Base-by-base conservation (phyloP, 1,284 basidiomycete genomes). In the Ceratobasidium sp. region DNA sequence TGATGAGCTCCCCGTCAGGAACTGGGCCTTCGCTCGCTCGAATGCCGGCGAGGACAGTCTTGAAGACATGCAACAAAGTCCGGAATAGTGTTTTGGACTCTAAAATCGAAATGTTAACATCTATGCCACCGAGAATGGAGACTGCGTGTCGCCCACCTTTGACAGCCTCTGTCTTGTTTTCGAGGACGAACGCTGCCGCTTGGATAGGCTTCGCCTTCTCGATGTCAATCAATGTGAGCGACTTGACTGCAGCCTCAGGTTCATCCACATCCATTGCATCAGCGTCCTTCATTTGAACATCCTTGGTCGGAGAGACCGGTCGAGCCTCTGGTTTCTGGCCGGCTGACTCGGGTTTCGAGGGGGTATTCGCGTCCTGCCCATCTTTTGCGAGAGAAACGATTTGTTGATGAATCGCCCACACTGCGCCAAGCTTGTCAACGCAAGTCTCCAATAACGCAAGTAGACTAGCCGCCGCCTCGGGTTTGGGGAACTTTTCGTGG, bases 51-150 rank as follows among this genome's bases (percentile, higher is more conserved):
- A 99, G 88, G 79, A 94, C 91, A 1, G 93, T 92, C 73, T 97
- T 94, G 85, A 98, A 94, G 6, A 95, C 96, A 81, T 96, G 96
- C 18, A 98, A 88, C 65, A 99, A 88, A 18, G 96, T 95, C 79
- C 96, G 93, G 84, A 96, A 94, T 30, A 99, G 88, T 78, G 93
- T 89, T 52, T 96, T 93, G 55, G 93, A 94, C 82, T 97, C 97
- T 94, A 81, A 27, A 81, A 59, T 18, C 71, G 65, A 79, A 78
- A 69, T 62, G 78, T 77, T 23, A 70, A 54, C 66, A 27, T 41
- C 8, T 55, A 33, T 0, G 64, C 10, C 38, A 60, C 59, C 35
- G 54, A 4, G 65, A 69, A 41, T 75, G 79, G 44, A 81, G 20
- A 55, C 27, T 69, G 50, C 5, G 14, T 55, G 5, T 44, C 41